These are phyloP conservation scores for Allium cepa DNA, from an alignment of 106 monocot genomes.

Conservation along the genomic window DNA sequence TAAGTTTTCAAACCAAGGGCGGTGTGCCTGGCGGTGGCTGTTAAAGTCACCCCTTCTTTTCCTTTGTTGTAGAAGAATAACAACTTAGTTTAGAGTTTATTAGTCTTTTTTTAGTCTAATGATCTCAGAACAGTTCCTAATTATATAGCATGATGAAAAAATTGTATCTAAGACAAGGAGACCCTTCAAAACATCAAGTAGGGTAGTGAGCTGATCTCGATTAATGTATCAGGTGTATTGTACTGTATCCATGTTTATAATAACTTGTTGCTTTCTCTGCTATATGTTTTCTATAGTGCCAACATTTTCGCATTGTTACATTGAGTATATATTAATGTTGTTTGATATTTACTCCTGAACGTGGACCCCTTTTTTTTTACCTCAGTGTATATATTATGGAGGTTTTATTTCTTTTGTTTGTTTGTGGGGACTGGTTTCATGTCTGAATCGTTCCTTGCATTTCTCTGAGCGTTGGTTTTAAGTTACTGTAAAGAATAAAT, in stretches of 20 bases:
- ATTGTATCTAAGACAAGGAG: background rate
- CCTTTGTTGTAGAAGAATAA: background rate
- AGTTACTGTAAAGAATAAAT: no score
- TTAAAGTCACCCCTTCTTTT: slow-evolving; percentile 8
- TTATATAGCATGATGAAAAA: background rate
- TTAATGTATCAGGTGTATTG: background rate
- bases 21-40: slow-evolving; percentile 5
- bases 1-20: slow-evolving; percentile 10
- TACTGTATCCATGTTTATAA: background rate
- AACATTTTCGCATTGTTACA: slow-evolving; percentile 2
- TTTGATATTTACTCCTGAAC: no score
- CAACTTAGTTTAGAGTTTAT: background rate
- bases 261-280: background rate
- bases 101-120: slow-evolving; percentile 6
- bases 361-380: no score
- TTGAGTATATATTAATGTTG: background rate
- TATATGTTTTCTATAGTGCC: background rate
- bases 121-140: slow-evolving; percentile 1
- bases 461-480: no score
- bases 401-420: no score
- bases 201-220: background rate
- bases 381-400: no score
- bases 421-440: no score
- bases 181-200: slow-evolving; percentile 2
- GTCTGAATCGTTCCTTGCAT: no score